Evolutionary conservation across 257 asterid genomes (phyloP).

Genomic region (Penstemon barbatus): DNA sequence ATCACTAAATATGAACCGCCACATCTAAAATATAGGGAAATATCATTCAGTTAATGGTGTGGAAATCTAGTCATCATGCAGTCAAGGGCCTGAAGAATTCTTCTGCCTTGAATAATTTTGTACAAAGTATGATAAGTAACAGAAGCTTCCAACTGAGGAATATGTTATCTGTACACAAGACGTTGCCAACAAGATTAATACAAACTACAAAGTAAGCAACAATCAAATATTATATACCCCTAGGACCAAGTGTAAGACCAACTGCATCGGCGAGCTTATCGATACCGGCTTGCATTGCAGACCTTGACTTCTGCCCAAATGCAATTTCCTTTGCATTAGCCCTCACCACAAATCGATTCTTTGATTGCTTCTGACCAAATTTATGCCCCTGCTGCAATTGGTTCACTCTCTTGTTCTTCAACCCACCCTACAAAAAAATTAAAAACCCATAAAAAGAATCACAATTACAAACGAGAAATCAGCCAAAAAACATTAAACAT

Average conservation of each 20-base stretch:
- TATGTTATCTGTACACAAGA: not conserved
- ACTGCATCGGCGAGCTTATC: slow-evolving; percentile 96
- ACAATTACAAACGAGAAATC: slow-evolving; percentile 6
- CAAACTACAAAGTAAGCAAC: not conserved
- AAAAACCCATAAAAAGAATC: slow-evolving; percentile 1
- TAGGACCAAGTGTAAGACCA: slow-evolving; percentile 95
- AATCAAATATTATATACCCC: slow-evolving; percentile 57
- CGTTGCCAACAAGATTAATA: not conserved
- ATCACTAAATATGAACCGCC: too few species aligned
- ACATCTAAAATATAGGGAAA: not conserved
- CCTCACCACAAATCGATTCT: slow-evolving; percentile 69
- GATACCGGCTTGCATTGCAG: slow-evolving; percentile 89
- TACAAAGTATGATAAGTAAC: too few species aligned
- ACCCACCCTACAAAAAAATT: slow-evolving; percentile 44
- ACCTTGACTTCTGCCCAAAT: slow-evolving; percentile 86
- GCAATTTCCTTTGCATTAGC: slow-evolving; percentile 91
- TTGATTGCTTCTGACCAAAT: slow-evolving; percentile 47
- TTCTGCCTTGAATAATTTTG: not conserved
- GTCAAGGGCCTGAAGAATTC: not conserved
- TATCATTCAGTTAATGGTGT: not conserved
- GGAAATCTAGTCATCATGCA: not conserved
- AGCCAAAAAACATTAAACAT: not conserved
- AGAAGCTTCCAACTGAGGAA: not conserved
- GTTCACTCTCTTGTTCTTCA: slow-evolving; percentile 56
- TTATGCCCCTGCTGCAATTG: slow-evolving; percentile 73